A percentile compares a stretch with the other conserved stretches of the same genome.
These are phyloP conservation scores for Lupinus albus DNA, from an alignment of 306 rosid genomes.

Conservation along the genomic window DNA sequence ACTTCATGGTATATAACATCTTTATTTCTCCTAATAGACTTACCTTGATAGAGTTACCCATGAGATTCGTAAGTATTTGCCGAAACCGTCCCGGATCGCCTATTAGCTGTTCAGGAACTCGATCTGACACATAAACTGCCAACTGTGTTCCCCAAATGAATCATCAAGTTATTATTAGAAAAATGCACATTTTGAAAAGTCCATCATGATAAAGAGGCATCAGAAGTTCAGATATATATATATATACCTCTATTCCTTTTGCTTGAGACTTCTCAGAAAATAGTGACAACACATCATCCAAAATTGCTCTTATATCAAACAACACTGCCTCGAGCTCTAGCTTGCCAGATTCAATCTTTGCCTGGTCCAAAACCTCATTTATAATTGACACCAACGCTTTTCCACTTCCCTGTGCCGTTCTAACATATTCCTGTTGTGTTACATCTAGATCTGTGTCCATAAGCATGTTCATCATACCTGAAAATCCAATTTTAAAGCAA, in stretches of 20 bases:
- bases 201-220: not conserved
- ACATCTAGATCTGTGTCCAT: slow-evolving; percentile 95
- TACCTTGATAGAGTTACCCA: slow-evolving; percentile 85
- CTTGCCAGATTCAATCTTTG: slow-evolving; percentile 95
- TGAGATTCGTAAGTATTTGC: slow-evolving; percentile 78
- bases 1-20: not conserved
- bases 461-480: slow-evolving; percentile 98
- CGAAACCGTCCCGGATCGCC: slow-evolving; percentile 91
- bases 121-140: slow-evolving; percentile 74
- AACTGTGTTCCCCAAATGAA: slow-evolving; percentile 54
- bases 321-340: slow-evolving; percentile 89
- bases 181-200: slow-evolving; percentile 28
- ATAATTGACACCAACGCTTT: slow-evolving; percentile 91
- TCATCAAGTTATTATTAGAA: slow-evolving; percentile 36
- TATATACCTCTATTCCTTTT: slow-evolving; percentile 97
- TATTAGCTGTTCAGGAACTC: slow-evolving; percentile 74
- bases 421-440: slow-evolving; percentile 86
- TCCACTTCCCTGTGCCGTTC: slow-evolving; percentile 93
- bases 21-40: slow-evolving; percentile 30
- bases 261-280: slow-evolving; percentile 94
- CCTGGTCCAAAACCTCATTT: slow-evolving; percentile 95
- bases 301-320: slow-evolving; percentile 72
- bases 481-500: slow-evolving; percentile 43
- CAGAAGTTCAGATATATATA: slow-evolving; percentile 5
- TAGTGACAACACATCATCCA: slow-evolving; percentile 88